Conservation (phyloP, 2,329 filamentous ascomycete genomes). For the Cordyceps fumosorosea region DNA sequence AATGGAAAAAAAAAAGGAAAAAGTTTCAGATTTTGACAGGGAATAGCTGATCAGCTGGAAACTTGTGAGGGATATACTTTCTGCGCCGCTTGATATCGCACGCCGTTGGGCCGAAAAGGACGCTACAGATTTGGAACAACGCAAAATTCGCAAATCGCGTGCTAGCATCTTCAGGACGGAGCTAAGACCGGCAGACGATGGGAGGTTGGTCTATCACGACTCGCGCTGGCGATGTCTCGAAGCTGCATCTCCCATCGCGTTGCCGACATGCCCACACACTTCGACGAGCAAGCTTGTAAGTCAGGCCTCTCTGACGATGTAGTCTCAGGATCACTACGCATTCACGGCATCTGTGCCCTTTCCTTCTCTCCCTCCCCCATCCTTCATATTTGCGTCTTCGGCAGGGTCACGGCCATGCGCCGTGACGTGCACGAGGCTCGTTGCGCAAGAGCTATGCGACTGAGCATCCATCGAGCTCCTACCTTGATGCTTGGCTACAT, state of each 20-base stretch:
- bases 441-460: neutral
- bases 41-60: too few relatives aligned
- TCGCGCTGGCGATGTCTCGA: neutral
- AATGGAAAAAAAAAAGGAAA: neutral
- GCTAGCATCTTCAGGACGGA: too few relatives aligned
- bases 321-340: neutral
- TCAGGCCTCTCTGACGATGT: neutral
- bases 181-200: too few relatives aligned
- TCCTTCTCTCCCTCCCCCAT: too few relatives aligned
- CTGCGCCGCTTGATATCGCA: too few relatives aligned
- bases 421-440: neutral
- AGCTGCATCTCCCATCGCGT: neutral
- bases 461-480: too few relatives aligned
- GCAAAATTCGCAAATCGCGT: too few relatives aligned
- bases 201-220: too few relatives aligned
- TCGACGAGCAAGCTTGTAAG: neutral
- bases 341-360: neutral
- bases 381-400: neutral
- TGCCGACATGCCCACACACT: neutral
- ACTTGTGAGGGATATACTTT: too few relatives aligned
- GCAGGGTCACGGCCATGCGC: neutral
- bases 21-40: too few relatives aligned
- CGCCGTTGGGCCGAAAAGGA: too few relatives aligned
- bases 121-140: too few relatives aligned
- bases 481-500: neutral